Conservation (phyloP, 257 asterid species). For the Solanum dulcamara region DNA sequence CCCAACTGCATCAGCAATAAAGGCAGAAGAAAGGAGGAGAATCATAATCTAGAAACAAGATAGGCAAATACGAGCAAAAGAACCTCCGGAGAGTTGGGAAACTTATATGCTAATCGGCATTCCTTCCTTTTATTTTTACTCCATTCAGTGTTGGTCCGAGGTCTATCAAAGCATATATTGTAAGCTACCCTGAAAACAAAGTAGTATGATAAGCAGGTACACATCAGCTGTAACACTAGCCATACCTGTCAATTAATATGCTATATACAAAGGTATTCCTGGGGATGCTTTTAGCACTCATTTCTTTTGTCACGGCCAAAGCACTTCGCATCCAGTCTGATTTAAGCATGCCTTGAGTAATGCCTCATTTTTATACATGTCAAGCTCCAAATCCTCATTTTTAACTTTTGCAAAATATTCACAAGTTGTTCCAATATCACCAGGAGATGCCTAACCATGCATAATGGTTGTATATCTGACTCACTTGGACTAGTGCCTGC, state of each 20-base stretch:
- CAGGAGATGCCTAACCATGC: conserved; percentile 91
- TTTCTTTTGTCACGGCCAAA: conserved; percentile 79
- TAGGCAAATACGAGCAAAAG: not conserved
- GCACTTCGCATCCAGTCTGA: conserved; percentile 97
- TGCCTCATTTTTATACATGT: conserved; percentile 69
- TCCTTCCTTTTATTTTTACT: not conserved
- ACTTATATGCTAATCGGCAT: not conserved
- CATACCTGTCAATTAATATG: conserved; percentile 86
- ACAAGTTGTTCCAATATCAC: conserved; percentile 81
- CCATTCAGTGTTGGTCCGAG: not conserved
- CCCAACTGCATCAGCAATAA: conserved; percentile 48
- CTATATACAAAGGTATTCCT: conserved; percentile 76
- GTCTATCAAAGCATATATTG: not conserved
- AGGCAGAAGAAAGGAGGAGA: not conserved
- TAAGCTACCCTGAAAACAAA: not conserved
- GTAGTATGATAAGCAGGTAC: not conserved
- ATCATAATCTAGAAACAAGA: not conserved
- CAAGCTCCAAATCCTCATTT: conserved; percentile 76
- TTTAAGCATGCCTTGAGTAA: conserved; percentile 89
- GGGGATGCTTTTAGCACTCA: conserved; percentile 58
- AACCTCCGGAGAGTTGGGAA: not conserved
- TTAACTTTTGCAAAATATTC: conserved; percentile 74
- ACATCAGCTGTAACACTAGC: not conserved
- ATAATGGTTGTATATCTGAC: conserved; percentile 82
- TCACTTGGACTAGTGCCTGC: conserved; percentile 66